Evolutionary conservation across 2,329 filamentous ascomycete genomes (phyloP), one percentile per base, ranked within the genome.

Genomic region (Fusarium agapanthi): DNA sequence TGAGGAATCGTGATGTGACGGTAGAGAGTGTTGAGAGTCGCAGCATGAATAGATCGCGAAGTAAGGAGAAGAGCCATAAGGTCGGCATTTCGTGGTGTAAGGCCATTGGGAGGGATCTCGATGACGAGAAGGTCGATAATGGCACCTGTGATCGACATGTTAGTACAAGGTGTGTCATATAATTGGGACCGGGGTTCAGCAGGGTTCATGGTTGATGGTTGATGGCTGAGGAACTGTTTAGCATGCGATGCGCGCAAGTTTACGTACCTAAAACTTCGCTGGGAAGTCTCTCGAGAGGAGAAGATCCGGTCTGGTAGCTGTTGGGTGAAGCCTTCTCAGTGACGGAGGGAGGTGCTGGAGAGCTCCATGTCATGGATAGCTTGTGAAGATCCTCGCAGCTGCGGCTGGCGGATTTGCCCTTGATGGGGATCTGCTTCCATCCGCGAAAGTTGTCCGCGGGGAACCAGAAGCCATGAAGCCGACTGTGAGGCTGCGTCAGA

Each of bases 1-100:
- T 95, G 93, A 11, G 93, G 93, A 74, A 95, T 92, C 47, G 92
- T 94, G 80, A 95, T 92, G 80, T 93, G 90, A 73, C 89, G 88
- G 83, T 95, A 95, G 54, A 96, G 87, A 12, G 93, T 92, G 74
- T 89, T 88, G 38, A 95, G 84, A 7, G 93, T 95, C 26, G 91
- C 91, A 32, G 88, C 88, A 78, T 95, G 91, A 67, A 95, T 84
- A 35, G 89, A 89, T 78, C 88, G 90, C n/a, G 92, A 95, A n/a
- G 92, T 90, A 71, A 94, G 83, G 41, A 95, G 86, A 71, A 94
- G 88, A 24, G 92, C 89, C 84, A 95, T 91, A 66, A 95, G 85
- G 79, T 95, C 93, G 64, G 92, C 88, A 79, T 95, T 95, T 72
- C 93, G 91, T 43, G 91, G 89, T 32, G 92, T 90, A 75, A 93